Evolutionary conservation across 1,284 basidiomycete genomes (phyloP), one percentile per base, ranked within the genome.

Genomic region (Puccinia sorghi): DNA sequence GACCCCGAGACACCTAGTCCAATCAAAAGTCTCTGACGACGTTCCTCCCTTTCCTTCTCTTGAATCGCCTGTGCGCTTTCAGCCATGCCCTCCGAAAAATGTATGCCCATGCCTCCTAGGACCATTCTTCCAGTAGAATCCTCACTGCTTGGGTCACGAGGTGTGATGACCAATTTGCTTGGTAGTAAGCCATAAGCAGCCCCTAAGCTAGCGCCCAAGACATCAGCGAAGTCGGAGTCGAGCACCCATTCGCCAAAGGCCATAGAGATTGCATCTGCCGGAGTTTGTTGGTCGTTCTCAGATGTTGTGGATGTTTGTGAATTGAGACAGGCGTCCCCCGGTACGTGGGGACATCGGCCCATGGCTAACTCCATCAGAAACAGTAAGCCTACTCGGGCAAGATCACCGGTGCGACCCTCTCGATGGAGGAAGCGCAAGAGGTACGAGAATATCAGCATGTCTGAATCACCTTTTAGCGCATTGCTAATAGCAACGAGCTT

Each of bases 291-390:
- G 7, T 43, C 41, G 25, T 25, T 11, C 2, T 66, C 25, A 61
- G 57, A 39, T 61, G 17, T 39, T 32, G 22, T 22, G 27, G 63
- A 72, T 71, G 57, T 25, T 6, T 57, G 70, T n/a, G 52, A 39
- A 41, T 72, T 46, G 52, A 32, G 37, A 25, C 27, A 54, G 69
- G 39, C 27, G 67, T 54, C 9, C 66, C 75, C 8, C 66, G 69
- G 76, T 72, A 79, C 13, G 83, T 73, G 11, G 80, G 81, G 82
- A 85, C 56, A 86, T 86, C 37, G 84, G 39, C 90, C 91, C 90
- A 95, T 94, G 3, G 93, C 93, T 52, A 97, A 91, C 82, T 97
- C 94, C 89, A 98, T 92, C 61, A 98, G 88, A 84, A 96, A 94
- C 17, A 96, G 86, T 46, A 98, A 86, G 9, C 95, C 96, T 3